Conservation (phyloP, 257 asterid species). For the Nicotiana paniculata region DNA sequence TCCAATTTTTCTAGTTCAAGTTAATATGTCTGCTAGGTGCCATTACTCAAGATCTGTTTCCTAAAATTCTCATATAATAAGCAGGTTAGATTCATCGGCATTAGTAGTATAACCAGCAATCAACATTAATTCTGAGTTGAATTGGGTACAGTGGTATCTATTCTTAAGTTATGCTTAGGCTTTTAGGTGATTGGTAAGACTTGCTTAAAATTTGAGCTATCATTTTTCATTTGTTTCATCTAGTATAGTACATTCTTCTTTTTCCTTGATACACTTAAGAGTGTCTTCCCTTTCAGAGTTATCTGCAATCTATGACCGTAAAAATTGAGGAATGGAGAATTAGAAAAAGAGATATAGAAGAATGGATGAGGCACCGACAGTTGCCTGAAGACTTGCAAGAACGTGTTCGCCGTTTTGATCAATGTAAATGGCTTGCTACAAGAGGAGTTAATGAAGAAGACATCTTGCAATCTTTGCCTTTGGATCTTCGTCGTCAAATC, state of each 20-base stretch:
- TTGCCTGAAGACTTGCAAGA: conserved; percentile 78
- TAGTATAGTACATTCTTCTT: not conserved
- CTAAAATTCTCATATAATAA: not conserved
- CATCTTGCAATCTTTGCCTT: conserved; percentile 71
- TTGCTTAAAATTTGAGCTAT: not conserved
- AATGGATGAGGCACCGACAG: conserved; percentile 99
- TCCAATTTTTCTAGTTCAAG: not conserved
- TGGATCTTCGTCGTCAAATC: conserved; percentile 84
- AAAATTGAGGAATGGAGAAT: conserved; percentile 96
- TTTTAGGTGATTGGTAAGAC: not conserved
- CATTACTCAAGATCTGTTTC: not conserved
- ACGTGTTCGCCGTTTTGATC: conserved; percentile 81
- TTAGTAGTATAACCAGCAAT: not conserved
- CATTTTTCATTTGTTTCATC: not conserved
- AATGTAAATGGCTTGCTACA: conserved; percentile 86
- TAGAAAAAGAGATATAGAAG: conserved; percentile 84
- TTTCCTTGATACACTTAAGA: not conserved
- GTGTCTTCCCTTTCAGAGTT: conserved; percentile 46
- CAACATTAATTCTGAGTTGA: not conserved
- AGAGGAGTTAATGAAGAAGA: conserved; percentile 87
- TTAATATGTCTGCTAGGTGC: not conserved
- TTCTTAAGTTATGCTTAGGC: not conserved
- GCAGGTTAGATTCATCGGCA: not conserved
- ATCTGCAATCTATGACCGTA: conserved; percentile 85
- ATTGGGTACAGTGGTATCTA: not conserved